Evolutionary conservation across 176 grass and related monocot genomes (phyloP).

Genomic region (Oryza brachyantha): DNA sequence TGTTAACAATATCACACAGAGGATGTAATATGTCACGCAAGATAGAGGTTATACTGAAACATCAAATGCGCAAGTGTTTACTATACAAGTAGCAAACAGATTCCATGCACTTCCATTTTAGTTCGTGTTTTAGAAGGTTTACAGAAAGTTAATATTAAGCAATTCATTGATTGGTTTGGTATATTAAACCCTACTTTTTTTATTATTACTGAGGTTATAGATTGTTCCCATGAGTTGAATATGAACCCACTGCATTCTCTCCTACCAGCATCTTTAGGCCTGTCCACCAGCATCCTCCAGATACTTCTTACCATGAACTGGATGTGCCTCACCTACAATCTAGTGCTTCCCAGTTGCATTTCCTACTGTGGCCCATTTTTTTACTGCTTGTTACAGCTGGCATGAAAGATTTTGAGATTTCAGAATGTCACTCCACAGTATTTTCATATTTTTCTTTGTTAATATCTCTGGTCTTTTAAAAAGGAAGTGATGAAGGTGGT

Average conservation of each 20-base stretch:
- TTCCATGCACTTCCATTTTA: background rate
- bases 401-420: background rate
- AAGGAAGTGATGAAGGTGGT: too few species aligned
- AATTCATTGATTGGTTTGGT: background rate
- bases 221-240: background rate
- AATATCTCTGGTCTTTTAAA: too few species aligned
- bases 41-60: background rate
- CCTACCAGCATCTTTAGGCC: background rate
- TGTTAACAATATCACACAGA: background rate
- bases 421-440: background rate
- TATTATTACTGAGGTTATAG: too few species aligned
- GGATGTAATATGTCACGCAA: background rate
- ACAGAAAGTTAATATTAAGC: background rate
- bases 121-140: background rate
- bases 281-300: background rate
- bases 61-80: background rate
- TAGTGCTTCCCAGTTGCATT: background rate
- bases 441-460: constrained; percentile 13
- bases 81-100: background rate
- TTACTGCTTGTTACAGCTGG: background rate
- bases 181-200: background rate
- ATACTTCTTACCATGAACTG: background rate
- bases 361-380: background rate
- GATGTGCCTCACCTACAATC: background rate
- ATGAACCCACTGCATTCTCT: background rate